Percentiles rank a stretch among this genome's conserved stretches.
Evolutionary conservation across 1,284 basidiomycete genomes (phyloP).

Genomic region (Flammula alnicola): DNA sequence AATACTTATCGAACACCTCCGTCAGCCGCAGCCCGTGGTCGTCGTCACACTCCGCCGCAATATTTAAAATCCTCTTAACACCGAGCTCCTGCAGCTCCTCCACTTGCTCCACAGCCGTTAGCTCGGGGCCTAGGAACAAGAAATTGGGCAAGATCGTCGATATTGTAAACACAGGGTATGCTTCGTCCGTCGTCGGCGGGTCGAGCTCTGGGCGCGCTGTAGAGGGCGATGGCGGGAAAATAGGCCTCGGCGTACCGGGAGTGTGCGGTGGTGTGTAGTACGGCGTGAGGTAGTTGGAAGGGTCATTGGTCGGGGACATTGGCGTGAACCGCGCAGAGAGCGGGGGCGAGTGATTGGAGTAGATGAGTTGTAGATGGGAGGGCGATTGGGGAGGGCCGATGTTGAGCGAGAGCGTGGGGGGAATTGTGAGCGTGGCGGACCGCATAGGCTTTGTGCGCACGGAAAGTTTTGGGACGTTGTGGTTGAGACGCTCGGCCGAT

Average conservation of each 20-base stretch:
- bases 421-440: slow-evolving; percentile 60
- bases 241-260: slow-evolving; percentile 52
- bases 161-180: slow-evolving; percentile 70
- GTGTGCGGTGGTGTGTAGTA: slow-evolving; percentile 62
- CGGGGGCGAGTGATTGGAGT: slow-evolving; percentile 61
- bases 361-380: slow-evolving; percentile 61
- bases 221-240: slow-evolving; percentile 51
- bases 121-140: slow-evolving; percentile 90
- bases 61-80: slow-evolving; percentile 88
- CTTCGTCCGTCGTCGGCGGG: slow-evolving; percentile 51
- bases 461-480: slow-evolving; percentile 57
- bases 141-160: slow-evolving; percentile 91
- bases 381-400: slow-evolving; percentile 58
- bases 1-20: slow-evolving; percentile 78
- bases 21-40: slow-evolving; percentile 73
- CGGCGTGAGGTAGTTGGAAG: slow-evolving; percentile 44
- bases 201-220: slow-evolving; percentile 60
- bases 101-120: slow-evolving; percentile 76
- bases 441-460: slow-evolving; percentile 60
- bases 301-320: slow-evolving; percentile 37
- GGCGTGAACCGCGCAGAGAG: slow-evolving; percentile 47
- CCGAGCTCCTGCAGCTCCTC: slow-evolving; percentile 75
- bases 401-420: slow-evolving; percentile 45
- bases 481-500: slow-evolving; percentile 55
- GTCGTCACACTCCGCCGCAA: slow-evolving; percentile 88